A percentile compares a stretch with the other conserved stretches of the same genome.
Conservation (phyloP, 208 protist genomes). For the Trypanosoma congolense region DNA sequence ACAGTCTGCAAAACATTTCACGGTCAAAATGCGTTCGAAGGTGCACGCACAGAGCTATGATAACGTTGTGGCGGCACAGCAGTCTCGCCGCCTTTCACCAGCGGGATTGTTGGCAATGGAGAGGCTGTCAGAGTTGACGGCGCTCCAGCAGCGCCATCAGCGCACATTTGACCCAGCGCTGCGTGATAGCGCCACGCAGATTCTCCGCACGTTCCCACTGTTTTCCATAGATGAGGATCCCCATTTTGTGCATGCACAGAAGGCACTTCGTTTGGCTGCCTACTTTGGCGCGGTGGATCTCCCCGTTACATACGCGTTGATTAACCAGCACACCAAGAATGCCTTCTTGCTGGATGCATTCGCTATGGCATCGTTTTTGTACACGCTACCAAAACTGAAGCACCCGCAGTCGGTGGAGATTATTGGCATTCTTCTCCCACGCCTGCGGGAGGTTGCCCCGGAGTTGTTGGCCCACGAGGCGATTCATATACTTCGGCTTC, state of each 20-base stretch:
- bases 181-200: slow-evolving; percentile 30
- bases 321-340: slow-evolving; percentile 75
- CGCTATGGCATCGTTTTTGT: slow-evolving; percentile 34
- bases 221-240: slow-evolving; percentile 69
- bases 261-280: slow-evolving; percentile 48
- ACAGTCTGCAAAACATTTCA: slow-evolving; percentile 34
- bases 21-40: slow-evolving; percentile 54
- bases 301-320: slow-evolving; percentile 51
- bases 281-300: slow-evolving; percentile 49
- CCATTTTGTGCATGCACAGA: slow-evolving; percentile 41
- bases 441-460: slow-evolving; percentile 40
- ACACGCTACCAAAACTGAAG: slow-evolving; percentile 34
- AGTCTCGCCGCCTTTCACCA: slow-evolving; percentile 19
- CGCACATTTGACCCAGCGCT: slow-evolving; percentile 44
- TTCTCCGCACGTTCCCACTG: slow-evolving; percentile 63
- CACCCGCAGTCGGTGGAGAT: slow-evolving; percentile 57
- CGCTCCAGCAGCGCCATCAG: slow-evolving; percentile 32
- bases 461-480: slow-evolving; percentile 51
- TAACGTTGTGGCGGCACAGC: slow-evolving; percentile 14
- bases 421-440: slow-evolving; percentile 50
- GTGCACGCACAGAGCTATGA: slow-evolving; percentile 62
- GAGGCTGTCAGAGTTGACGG: slow-evolving; percentile 37
- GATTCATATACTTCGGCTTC: slow-evolving; percentile 29
- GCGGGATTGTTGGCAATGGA: slow-evolving; percentile 29
- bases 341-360: slow-evolving; percentile 65